Evolutionary conservation across 2,329 filamentous ascomycete species (phyloP).

Genomic region (Epichloe hybrida): DNA sequence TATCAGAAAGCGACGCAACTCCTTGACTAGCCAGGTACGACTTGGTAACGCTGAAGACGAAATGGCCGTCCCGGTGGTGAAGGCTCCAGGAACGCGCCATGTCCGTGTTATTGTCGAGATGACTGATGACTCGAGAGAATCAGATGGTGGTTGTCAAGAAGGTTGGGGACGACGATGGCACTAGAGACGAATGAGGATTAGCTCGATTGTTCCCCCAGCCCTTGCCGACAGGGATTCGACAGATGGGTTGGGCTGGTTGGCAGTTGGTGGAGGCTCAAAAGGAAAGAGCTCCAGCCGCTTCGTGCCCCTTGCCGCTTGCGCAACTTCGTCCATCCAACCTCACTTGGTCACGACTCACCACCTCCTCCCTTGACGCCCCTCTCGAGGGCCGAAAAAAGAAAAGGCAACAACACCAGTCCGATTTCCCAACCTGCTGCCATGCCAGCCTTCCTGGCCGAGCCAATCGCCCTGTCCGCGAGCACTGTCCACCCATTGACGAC

Average conservation of each 20-base stretch:
- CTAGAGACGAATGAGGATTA: not conserved
- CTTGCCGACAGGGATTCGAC: not conserved
- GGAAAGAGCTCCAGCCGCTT: slow-evolving; percentile 5
- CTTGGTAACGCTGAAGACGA: not conserved
- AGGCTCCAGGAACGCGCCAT: slow-evolving; percentile 2
- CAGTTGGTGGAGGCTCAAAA: slow-evolving; percentile 4
- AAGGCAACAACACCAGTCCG: not conserved
- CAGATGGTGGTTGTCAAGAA: not conserved
- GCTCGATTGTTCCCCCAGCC: not conserved
- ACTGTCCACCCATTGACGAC: not conserved
- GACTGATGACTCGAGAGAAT: too few species aligned
- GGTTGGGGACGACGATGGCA: slow-evolving; percentile 1
- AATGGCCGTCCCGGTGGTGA: not conserved
- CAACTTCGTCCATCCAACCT: slow-evolving; percentile 2
- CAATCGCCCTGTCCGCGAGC: not conserved
- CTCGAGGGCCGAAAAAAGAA: not conserved
- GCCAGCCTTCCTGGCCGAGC: not conserved
- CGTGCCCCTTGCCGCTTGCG: slow-evolving; percentile 6
- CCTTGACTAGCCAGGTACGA: not conserved
- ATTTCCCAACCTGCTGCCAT: not conserved
- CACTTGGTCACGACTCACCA: not conserved
- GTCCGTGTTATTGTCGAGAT: not conserved
- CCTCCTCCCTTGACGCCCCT: slow-evolving; percentile 2
- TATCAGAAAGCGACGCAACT: not conserved
- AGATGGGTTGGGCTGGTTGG: not conserved